Base-by-base conservation (phyloP, 306 rosid species). In the Astragalus membranaceus region DNA sequence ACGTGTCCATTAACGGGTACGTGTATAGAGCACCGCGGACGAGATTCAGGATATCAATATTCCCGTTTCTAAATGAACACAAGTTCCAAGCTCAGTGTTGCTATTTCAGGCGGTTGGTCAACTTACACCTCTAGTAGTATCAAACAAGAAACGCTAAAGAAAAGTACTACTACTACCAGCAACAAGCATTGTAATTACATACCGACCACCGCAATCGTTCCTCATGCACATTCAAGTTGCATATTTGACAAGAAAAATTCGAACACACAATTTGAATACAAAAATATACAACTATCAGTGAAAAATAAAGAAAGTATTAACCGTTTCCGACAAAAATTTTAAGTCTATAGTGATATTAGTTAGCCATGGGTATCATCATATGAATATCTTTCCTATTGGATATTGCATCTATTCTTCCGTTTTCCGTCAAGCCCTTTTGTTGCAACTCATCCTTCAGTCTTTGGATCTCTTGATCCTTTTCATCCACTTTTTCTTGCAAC, bases 401-500 rank as follows among this genome's bases (percentile, higher is more conserved):
- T 36, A 72, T 67, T 13, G 85, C 78, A 55, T 84, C 83, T 5
- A 62, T 68, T 61, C 64, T 82, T 51, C 69, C 80, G 53, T 85
- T 80, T 44, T 33, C 85, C 14, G 26, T 36, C 10, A 37, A 29
- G 23, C 79, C 64, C 62, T 79, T 79, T 57, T 62, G 75, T 66
- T 84, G 87, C 76, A 72, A 53, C 69, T 85, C 88, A 43, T 79
- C 75, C 78, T 79, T 90, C 54, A 88, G 62, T 48, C 79, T 72
- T 49, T 64, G 66, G 48, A 83, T 75, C 53, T 88, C 89, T 15
- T 36, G 58, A 73, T 93, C 89, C 76, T 83, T 93, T 78, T 93
- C 90, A 36, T 80, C 82, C 46, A 90, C 78, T 77, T 84, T 87
- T 77, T 80, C 87, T 84, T 93, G 92, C 87, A 88, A 71, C 56